phyloP scores from a whole-genome alignment of 805 yeast species.

The Saccharomyces jurei region DNA sequence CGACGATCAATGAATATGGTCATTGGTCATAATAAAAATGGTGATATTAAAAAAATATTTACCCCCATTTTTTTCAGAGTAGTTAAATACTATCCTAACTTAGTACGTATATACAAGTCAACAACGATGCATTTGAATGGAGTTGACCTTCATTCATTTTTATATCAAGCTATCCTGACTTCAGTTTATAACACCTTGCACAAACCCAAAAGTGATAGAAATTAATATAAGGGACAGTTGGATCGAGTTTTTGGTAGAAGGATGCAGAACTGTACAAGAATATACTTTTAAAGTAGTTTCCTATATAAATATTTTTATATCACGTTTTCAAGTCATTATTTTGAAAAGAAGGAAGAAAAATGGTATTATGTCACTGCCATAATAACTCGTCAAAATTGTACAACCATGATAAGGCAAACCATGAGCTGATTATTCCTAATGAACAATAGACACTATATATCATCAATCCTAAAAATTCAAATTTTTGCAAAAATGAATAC shows the following conservation, averaged over 20 bases:
- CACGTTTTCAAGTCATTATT: neutral
- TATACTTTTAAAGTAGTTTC: neutral
- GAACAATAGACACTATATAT: slow-evolving; percentile 79
- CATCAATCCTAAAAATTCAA: slow-evolving; percentile 75
- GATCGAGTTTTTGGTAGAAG: neutral
- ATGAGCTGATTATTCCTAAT: slow-evolving; percentile 73
- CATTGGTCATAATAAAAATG: neutral
- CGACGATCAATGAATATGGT: slow-evolving; percentile 8
- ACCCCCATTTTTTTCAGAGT: neutral
- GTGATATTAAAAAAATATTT: neutral
- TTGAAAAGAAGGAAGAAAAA: too few species aligned
- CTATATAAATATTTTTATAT: neutral
- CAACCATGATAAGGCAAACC: slow-evolving; percentile 85
- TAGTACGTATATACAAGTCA: neutral
- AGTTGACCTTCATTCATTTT: neutral
- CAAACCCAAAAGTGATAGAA: neutral
- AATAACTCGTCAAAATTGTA: slow-evolving; percentile 75
- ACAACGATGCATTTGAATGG: neutral
- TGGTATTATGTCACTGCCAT: slow-evolving; percentile 34
- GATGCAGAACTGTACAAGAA: neutral
- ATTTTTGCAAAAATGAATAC: slow-evolving; percentile 45
- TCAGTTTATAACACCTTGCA: neutral
- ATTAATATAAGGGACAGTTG: neutral
- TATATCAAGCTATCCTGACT: neutral
- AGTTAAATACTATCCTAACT: neutral